phyloP scores from a whole-genome alignment of 2,329 filamentous ascomycete species.

The Apiospora phragmitis region DNA sequence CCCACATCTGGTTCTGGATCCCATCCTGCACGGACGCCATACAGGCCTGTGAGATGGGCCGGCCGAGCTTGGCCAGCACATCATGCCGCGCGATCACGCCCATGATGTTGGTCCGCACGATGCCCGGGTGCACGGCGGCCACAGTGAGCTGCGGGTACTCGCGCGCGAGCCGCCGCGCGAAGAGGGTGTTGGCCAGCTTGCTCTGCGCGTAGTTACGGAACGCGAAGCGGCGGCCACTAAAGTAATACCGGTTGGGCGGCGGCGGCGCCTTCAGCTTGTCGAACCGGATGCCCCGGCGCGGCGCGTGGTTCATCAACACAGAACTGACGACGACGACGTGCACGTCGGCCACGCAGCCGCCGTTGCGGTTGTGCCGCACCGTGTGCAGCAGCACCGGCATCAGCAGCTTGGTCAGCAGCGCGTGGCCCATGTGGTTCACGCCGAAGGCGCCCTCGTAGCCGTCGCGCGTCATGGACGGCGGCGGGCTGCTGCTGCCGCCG shows the following conservation, averaged over 20 bases:
- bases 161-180: conserved; percentile 16
- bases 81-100: not conserved
- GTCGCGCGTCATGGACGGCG: conserved; percentile 34
- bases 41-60: not conserved
- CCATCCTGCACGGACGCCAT: conserved; percentile 30
- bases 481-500: conserved; percentile 42
- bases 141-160: conserved; percentile 14
- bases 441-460: conserved; percentile 46
- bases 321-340: conserved; percentile 19
- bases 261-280: conserved; percentile 4
- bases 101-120: conserved; percentile 11
- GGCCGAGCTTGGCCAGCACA: not conserved
- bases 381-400: conserved; percentile 15
- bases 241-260: no score
- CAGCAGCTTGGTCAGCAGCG: conserved; percentile 33
- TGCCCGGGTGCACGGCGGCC: conserved; percentile 14
- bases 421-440: conserved; percentile 45
- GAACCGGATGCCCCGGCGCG: conserved; percentile 15
- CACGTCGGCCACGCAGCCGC: conserved; percentile 12
- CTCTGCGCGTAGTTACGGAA: conserved; percentile 19
- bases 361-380: not conserved
- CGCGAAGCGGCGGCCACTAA: not conserved
- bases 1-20: conserved; percentile 41
- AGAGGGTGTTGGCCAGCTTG: conserved; percentile 21
- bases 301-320: conserved; percentile 6